phyloP scores from a whole-genome alignment of 2,329 filamentous ascomycete species.

The Chaetoscypha palmicola region DNA sequence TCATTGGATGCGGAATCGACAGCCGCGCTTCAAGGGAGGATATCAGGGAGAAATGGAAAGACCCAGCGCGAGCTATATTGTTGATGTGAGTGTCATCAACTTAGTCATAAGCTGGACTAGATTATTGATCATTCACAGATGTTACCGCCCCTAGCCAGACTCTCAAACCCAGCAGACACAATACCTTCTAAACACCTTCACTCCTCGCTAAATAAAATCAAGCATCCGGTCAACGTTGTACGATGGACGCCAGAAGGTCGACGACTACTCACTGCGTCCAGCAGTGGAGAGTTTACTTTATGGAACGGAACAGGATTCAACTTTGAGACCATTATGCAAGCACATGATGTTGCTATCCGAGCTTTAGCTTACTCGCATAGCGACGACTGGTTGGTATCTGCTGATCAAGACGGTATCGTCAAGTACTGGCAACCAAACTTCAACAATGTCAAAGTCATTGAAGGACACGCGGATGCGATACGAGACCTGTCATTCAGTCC shows the following conservation, averaged over 20 bases:
- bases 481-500: slow-evolving; percentile 89
- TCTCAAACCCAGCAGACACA: slow-evolving; percentile 70
- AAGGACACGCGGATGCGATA: slow-evolving; percentile 84
- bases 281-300: slow-evolving; percentile 93
- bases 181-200: slow-evolving; percentile 94
- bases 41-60: slow-evolving; percentile 72
- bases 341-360: slow-evolving; percentile 82
- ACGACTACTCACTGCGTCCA: slow-evolving; percentile 83
- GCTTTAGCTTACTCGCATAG: slow-evolving; percentile 85
- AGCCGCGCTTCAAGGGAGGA: slow-evolving; percentile 65
- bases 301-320: slow-evolving; percentile 99
- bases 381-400: slow-evolving; percentile 94
- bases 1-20: slow-evolving; percentile 83
- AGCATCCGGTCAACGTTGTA: slow-evolving; percentile 94
- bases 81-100: slow-evolving; percentile 63
- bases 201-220: slow-evolving; percentile 97
- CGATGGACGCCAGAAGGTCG: slow-evolving; percentile 96
- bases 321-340: slow-evolving; percentile 98
- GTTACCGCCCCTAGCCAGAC: slow-evolving; percentile 73
- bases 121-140: too few relatives aligned
- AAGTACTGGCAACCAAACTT: slow-evolving; percentile 99
- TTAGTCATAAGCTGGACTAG: too few relatives aligned
- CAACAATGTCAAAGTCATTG: slow-evolving; percentile 94
- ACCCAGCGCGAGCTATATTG: slow-evolving; percentile 81
- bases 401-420: slow-evolving; percentile 88